Percentiles rank a stretch among this genome's conserved stretches.
Conservation (phyloP, 1,284 basidiomycete genomes). For the Apiotrichum veenhuisii region DNA sequence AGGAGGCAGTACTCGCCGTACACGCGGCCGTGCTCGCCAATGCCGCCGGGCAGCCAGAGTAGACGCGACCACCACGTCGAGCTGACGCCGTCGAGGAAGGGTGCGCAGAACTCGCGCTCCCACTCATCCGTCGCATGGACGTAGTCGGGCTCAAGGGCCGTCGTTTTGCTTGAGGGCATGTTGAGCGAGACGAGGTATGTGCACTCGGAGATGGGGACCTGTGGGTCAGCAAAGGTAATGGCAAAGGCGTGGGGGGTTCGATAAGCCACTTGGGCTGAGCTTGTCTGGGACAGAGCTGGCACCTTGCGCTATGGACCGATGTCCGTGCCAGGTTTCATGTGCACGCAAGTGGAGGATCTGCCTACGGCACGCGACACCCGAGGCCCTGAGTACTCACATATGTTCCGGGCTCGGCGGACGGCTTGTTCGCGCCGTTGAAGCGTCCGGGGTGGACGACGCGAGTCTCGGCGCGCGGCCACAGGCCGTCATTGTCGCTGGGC, state of each 20-base stretch:
- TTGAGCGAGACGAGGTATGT: conserved; percentile 84
- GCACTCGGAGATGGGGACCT: conserved; percentile 71
- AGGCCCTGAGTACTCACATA: conserved; percentile 79
- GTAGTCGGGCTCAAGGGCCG: conserved; percentile 72
- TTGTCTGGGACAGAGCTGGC: too few relatives aligned
- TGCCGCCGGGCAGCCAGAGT: conserved; percentile 69
- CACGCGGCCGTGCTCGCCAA: conserved; percentile 43
- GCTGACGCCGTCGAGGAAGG: conserved; percentile 75
- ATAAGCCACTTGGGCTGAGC: too few relatives aligned
- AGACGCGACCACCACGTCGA: conserved; percentile 67
- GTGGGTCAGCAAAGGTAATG: not conserved
- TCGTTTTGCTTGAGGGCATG: conserved; percentile 64
- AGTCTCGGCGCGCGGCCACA: conserved; percentile 67
- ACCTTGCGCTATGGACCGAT: too few relatives aligned
- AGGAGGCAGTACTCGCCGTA: conserved; percentile 57
- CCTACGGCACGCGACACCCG: too few relatives aligned
- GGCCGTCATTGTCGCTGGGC: conserved; percentile 29
- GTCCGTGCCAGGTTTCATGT: too few relatives aligned
- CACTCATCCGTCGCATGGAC: conserved; percentile 52
- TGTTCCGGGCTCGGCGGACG: conserved; percentile 61
- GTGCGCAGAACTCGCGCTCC: conserved; percentile 69
- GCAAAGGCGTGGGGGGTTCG: not conserved
- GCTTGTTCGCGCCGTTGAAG: conserved; percentile 84
- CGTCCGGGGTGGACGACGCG: conserved; percentile 58
- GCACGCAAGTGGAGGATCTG: too few relatives aligned